phyloP scores from a whole-genome alignment of 441 rosid species.

The Cnidoscolus chayamansa region DNA sequence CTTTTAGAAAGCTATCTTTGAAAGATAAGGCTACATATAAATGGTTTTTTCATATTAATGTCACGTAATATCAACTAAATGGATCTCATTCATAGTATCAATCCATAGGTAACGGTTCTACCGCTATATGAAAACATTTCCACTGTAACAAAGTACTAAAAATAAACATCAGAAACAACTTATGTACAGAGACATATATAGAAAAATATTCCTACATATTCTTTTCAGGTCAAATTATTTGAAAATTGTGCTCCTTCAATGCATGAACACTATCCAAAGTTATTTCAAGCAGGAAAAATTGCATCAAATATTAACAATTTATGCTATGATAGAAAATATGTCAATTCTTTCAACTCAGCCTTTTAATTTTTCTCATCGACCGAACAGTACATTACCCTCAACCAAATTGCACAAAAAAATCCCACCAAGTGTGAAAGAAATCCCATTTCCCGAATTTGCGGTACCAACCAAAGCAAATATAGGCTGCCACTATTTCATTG shows the following conservation, averaged over 20 bases:
- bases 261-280: not conserved
- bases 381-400: not conserved
- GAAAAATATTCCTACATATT: not conserved
- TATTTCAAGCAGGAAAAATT: not conserved
- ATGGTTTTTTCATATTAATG: not conserved
- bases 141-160: not conserved
- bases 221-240: not conserved
- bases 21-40: not conserved
- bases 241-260: not conserved
- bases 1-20: not conserved
- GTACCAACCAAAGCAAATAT: not conserved
- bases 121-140: not conserved
- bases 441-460: no score
- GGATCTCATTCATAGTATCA: not conserved
- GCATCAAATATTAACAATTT: not conserved
- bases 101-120: no score
- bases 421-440: not conserved
- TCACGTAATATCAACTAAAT: not conserved
- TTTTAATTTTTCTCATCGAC: not conserved
- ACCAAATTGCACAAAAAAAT: not conserved
- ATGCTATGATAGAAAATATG: not conserved
- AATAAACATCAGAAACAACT: not conserved
- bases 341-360: not conserved
- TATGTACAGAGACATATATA: not conserved
- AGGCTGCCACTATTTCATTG: not conserved